A percentile compares a stretch with the other conserved stretches of the same genome.
These are phyloP conservation scores for Erythrobasidium hasegawianum DNA, from an alignment of 1,284 basidiomycete genomes.

Conservation along the genomic window DNA sequence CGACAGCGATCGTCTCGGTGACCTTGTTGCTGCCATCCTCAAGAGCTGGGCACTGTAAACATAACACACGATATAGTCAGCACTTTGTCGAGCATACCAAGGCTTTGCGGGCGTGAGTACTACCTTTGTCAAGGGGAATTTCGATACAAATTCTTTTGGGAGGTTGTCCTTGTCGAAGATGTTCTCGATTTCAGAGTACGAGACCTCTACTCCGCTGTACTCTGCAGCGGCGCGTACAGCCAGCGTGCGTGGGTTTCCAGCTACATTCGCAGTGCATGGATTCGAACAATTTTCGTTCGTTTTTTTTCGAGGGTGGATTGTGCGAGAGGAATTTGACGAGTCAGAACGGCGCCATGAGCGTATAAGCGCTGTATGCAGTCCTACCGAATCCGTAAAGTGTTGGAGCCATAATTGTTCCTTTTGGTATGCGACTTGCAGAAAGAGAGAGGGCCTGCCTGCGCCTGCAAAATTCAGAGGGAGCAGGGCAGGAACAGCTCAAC, in stretches of 20 bases:
- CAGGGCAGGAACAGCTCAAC: too few species aligned
- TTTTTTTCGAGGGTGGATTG: too few species aligned
- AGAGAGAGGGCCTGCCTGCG: not conserved
- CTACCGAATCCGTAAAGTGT: conserved; percentile 29
- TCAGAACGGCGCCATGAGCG: not conserved
- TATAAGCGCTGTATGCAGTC: not conserved
- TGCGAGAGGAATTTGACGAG: too few species aligned
- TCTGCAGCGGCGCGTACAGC: conserved; percentile 66
- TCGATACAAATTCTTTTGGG: conserved; percentile 38
- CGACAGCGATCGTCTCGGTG: conserved; percentile 74
- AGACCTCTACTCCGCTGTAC: conserved; percentile 64
- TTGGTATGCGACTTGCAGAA: not conserved
- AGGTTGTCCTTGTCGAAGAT: conserved; percentile 60
- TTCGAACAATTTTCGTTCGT: too few species aligned
- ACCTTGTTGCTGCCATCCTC: conserved; percentile 75
- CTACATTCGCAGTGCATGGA: not conserved
- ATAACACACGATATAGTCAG: too few species aligned
- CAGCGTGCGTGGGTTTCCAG: conserved; percentile 38
- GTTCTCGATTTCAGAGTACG: conserved; percentile 68
- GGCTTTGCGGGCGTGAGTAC: too few species aligned
- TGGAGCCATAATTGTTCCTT: conserved; percentile 12
- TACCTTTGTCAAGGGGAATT: conserved; percentile 40
- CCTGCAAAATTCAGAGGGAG: too few species aligned
- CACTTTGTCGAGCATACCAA: too few species aligned
- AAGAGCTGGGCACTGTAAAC: conserved; percentile 81